A percentile compares a stretch with the other conserved stretches of the same genome.
These are phyloP conservation scores for Calycina marina DNA, from an alignment of 2,329 filamentous ascomycete genomes.

Conservation along the genomic window DNA sequence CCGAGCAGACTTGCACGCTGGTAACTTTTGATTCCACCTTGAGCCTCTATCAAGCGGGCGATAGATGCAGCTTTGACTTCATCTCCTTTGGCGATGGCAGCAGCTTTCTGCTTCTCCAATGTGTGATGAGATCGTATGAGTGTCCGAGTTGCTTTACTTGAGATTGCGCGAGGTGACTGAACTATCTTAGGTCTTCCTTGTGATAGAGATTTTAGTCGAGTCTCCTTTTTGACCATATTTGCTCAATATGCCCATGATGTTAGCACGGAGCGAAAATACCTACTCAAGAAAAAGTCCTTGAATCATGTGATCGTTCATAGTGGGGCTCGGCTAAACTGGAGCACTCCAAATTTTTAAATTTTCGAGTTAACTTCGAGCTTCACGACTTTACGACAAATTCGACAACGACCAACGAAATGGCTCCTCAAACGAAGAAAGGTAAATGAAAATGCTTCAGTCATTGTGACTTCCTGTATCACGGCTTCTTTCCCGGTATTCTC, in stretches of 20 bases:
- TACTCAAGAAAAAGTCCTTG: too few relatives aligned
- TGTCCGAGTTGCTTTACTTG: conserved; percentile 46
- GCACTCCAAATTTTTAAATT: too few relatives aligned
- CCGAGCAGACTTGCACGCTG: conserved; percentile 56
- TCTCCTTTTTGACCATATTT: conserved; percentile 25
- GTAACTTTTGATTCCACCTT: conserved; percentile 49
- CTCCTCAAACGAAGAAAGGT: conserved; percentile 24
- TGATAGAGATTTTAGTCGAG: conserved; percentile 31
- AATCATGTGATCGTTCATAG: too few relatives aligned
- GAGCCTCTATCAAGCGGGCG: conserved; percentile 36
- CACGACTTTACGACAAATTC: too few relatives aligned
- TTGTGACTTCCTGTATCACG: too few relatives aligned
- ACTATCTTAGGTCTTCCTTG: conserved; percentile 39
- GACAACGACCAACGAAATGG: conserved; percentile 15
- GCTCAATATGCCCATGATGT: too few relatives aligned
- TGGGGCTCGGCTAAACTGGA: too few relatives aligned
- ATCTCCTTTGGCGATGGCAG: conserved; percentile 41
- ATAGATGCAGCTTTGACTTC: conserved; percentile 30
- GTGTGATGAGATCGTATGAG: conserved; percentile 54
- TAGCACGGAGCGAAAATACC: too few relatives aligned
- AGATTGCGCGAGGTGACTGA: conserved; percentile 40
- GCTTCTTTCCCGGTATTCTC: too few relatives aligned
- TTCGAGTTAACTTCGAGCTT: too few relatives aligned
- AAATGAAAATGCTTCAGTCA: too few relatives aligned
- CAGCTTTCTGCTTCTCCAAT: conserved; percentile 44